A percentile compares a stretch with the other conserved stretches of the same genome.
phyloP scores from a whole-genome alignment of 2,329 filamentous ascomycete species.

The Incumbomyces delicatus region DNA sequence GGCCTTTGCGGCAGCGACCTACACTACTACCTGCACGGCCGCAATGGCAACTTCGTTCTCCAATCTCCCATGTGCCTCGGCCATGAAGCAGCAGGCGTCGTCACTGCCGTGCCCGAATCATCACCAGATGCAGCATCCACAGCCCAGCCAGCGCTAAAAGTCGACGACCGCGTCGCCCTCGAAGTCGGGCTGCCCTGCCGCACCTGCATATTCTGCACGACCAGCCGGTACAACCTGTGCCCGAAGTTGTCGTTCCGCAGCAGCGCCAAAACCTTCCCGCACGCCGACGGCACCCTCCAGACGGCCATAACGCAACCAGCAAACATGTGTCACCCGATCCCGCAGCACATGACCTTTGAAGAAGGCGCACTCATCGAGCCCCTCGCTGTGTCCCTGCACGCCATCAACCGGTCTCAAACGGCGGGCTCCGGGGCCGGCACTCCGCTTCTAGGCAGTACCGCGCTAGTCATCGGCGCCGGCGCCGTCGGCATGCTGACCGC shows the following conservation, averaged over 20 bases:
- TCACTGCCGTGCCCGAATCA: conserved; percentile 57
- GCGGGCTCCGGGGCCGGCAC: conserved; percentile 27
- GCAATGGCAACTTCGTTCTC: conserved; percentile 77
- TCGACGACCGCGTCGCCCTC: conserved; percentile 79
- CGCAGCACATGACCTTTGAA: conserved; percentile 42
- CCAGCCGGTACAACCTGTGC: conserved; percentile 55
- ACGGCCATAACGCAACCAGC: conserved; percentile 53
- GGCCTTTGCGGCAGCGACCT: conserved; percentile 63
- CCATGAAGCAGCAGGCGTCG: conserved; percentile 67
- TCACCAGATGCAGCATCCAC: conserved; percentile 23
- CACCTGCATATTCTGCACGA: conserved; percentile 44
- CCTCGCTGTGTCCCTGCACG: conserved; percentile 51
- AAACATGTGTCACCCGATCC: conserved; percentile 50
- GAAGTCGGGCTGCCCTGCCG: conserved; percentile 86
- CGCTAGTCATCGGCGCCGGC: conserved; percentile 52
- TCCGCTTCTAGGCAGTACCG: conserved; percentile 32
- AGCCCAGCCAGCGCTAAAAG: conserved; percentile 24
- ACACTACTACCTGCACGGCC: conserved; percentile 80
- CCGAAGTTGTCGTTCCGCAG: conserved; percentile 48
- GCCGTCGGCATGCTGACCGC: conserved; percentile 52
- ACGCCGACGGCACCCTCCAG: conserved; percentile 56
- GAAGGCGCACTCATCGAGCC: conserved; percentile 53
- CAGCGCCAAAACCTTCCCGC: conserved; percentile 51
- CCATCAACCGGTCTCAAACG: conserved; percentile 44
- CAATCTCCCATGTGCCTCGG: conserved; percentile 72